Base-by-base conservation (phyloP, 768 basidiomycete species). In the Cubamyces lactineus region DNA sequence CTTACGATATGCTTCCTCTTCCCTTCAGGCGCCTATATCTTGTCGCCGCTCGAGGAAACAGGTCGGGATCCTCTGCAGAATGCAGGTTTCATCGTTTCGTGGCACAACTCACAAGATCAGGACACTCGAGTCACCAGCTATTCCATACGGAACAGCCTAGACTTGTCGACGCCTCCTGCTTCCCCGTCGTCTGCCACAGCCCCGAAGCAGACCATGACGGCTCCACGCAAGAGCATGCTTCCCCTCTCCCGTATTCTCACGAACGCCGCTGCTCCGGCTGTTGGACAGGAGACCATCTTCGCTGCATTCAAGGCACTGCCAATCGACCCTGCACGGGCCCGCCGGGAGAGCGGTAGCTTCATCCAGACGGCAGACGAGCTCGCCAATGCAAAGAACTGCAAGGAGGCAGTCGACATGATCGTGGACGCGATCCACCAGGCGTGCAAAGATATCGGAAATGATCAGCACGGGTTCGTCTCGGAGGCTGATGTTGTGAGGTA, bases 41-140 rank as follows among this genome's bases (percentile, higher is more conserved):
- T 98, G 43, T 97, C 96, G 1, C 88, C 96, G 2, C 80, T 98
- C 2, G 94, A 98, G 75, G 94, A 96, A 73, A 87, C 92, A 0
- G 94, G 92, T 66, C 86, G 95, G 16, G 93, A 97, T 72, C 85
- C 90, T 0, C 71, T 80, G 19, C 93, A 98, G 76, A 98, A 98
- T 70, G 88, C 88, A 45, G 96, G 97, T 0, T 93, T 98, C 72
- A 73, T 86, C 2, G 73, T 98, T 51, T 82, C 83, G n/a, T 99
- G 92, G 88, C 80, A 83, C 41, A 85, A 85, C 47, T 77, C 82
- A 1, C 80, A 87, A 24, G 55, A 58, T 63, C 86, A 91, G 70
- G 82, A 86, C 59, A 92, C 92, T 0, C 84, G 94, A 24, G 80
- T 87, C 45, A 87, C 86, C 21, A 95, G 91, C 67, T 97, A 97